Evolutionary conservation across 352 stramenopile species (phyloP), one percentile per base, ranked within the genome.

Genomic region (Phytophthora pini): DNA sequence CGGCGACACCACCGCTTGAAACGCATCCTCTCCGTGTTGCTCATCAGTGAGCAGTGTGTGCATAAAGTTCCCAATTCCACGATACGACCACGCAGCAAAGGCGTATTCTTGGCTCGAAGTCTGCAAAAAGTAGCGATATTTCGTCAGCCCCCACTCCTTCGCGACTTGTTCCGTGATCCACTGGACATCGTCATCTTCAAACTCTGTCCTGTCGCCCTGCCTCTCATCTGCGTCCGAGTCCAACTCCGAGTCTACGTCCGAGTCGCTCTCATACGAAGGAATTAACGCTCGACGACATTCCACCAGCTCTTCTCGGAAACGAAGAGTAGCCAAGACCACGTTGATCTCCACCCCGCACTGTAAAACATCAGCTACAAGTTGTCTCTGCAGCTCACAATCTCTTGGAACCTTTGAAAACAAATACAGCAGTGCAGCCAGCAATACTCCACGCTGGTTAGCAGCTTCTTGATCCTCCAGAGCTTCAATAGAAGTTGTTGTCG

Each of bases 31-130:
- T 32, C 41, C 36, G 15, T 56, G 49, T 11, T 68, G 41, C 6
- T 61, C 7, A 22, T 77, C 54, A 0, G 56, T 68, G 20, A 87
- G 54, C 39, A 87, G 51, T 8, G 55, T 40, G 40, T 78, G 74
- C 1, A 65, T 54, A 7, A 93, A 70, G 4, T 70, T 56, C 3
- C 61, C 65, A 17, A 92, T 75, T 8, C 83, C 83, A 2, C 70
- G 55, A 12, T 68, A 55, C 2, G 83, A 88, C 85, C 85, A 93
- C 22, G 83, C 68, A 5, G 80, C 58, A 60, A 92, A 92, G 9
- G 61, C 52, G 32, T 87, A 79, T 47, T 90, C 82, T 10, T 91
- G 84, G 0, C 71, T 68, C 7, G 52, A 72, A 4, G 70, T 68
- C 27, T 66, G 72, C 9, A 90, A 20, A 24, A 92, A 92, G 47